Base-by-base conservation (phyloP, 2,329 filamentous ascomycete genomes). In the Diplocarpon rosae region DNA sequence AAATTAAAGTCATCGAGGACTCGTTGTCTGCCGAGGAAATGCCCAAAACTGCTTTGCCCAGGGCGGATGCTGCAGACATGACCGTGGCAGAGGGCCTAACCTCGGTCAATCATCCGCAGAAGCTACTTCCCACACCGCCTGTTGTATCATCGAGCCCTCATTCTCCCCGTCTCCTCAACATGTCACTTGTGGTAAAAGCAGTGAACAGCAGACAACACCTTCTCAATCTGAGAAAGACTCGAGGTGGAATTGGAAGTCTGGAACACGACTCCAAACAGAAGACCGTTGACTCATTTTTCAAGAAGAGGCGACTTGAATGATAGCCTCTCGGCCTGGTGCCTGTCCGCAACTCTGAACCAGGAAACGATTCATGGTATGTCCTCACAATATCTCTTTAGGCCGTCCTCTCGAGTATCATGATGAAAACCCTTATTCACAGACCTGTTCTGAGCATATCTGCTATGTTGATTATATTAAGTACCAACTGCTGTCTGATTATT, bases 191-290 rank as follows among this genome's bases (percentile, higher is more conserved):
- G 7, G 70, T 93, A 24, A 62, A 75, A 37, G 68, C 68, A 5
- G 70, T 87, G 51, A 90, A 95, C 59, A 75, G 74, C 49, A 72
- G 75, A 48, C 72, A 76, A 3, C 89, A 95, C 63, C 72, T 95
- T 2, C 65, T 68, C 36, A 78, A 80, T 24, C 67, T 95, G 46
- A 89, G 81, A 61, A 83, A 86, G 63, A 90, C 86, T 8, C 70
- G 82, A 17, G 85, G 86, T 27, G 88, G 88, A 3, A 83, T 95
- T 45, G 87, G 87, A 43, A 92, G 83, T 55, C 73, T 83, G 32
- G 72, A 73, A 45, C 80, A 85, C 59, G 88, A 95, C 60, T 71
- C 75, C 10, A 78, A 72, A 37, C 89, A 95, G 62, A 80, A 74
- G 58, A 86, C 75, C 14, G 74, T 95, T 55, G 78, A 85, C 37